Evolutionary conservation across 75 land plant species (phyloP), one percentile per base, ranked within the genome.

Genomic region (Picea sitchensis): DNA sequence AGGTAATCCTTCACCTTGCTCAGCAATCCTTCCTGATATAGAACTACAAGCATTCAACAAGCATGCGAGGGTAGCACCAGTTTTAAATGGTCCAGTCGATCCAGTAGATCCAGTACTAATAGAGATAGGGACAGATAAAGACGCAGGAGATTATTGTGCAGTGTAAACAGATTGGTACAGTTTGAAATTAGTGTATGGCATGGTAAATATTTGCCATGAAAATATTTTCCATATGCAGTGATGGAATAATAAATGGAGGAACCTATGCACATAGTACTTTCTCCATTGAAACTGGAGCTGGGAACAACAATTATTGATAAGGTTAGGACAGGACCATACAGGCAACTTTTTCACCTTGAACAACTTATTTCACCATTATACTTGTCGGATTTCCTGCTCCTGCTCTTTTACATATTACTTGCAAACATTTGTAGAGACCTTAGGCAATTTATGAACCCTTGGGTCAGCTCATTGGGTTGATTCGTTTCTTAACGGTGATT

Each of bases 281-380:
- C 90, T 88, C 87, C 83, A 87, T 82, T 56, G 86, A 89, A 61
- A 89, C 86, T 0, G 78, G 90, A 30, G 83, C 85, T 51, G 87
- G 91, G 51, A 89, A 89, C 90, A 65, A 81, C 86, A 20, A 89
- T 89, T 71, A 84, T 89, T 7, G 86, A 89, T 77, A 86, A 87
- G 58, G 81, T 89, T 34, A 72, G 88, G 23, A 84, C 88, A 5
- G 88, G 92, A 14, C 67, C 92, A 15, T 90, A 89, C 63, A 73
- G 91, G 30, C 87, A 89, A 65, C 83, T 89, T 58, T 90, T 90
- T 82, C 90, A 88, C 75, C 91, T 86, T 0, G 87, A 87, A 44
- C 90, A 87, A 72, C 90, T 89, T 32, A 86, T 90, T 63, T 90
- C 91, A 84, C 12, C 84, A 82, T 61, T 82, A 82, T 23, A 82